A percentile compares a stretch with the other conserved stretches of the same genome.
phyloP scores from a whole-genome alignment of 2,329 filamentous ascomycete genomes.

The Trichoderma asperellum region DNA sequence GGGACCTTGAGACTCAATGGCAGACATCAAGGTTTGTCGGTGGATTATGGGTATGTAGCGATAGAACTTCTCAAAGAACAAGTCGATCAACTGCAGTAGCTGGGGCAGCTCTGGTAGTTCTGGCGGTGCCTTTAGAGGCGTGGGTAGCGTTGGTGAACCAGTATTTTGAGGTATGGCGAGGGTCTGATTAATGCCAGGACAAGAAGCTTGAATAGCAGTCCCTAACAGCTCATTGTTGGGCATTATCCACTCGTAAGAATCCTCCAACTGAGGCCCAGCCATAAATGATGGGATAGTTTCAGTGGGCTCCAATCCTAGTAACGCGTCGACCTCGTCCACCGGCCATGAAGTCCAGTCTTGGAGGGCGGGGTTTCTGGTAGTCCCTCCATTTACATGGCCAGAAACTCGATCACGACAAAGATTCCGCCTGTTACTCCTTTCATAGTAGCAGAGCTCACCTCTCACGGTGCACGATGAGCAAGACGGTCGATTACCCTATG shows the following conservation, averaged over 20 bases:
- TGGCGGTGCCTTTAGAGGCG: slow-evolving; percentile 20
- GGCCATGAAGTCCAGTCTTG: slow-evolving; percentile 21
- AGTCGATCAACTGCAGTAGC: slow-evolving; percentile 32
- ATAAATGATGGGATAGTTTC: background rate
- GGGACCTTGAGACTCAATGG: slow-evolving; percentile 9
- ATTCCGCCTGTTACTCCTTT: background rate
- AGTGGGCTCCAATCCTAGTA: background rate
- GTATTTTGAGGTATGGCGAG: background rate
- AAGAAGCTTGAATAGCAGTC: background rate
- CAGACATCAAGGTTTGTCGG: slow-evolving; percentile 18
- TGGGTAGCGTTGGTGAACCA: background rate
- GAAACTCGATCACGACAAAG: background rate
- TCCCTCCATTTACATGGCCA: background rate
- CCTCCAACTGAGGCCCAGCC: background rate
- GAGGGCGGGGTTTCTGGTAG: background rate
- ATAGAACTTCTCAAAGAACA: slow-evolving; percentile 35
- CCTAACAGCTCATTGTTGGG: background rate
- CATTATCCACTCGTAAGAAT: slow-evolving; percentile 3
- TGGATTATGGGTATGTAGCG: slow-evolving; percentile 34
- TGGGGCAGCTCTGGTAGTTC: slow-evolving; percentile 28
- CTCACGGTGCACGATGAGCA: slow-evolving; percentile 33
- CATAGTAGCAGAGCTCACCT: slow-evolving; percentile 34
- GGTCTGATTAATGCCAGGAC: background rate
- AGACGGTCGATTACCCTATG: slow-evolving; percentile 31
- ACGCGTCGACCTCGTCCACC: slow-evolving; percentile 7